These are phyloP conservation scores for Persicaria maculosa DNA, from an alignment of 148 eudicot species.

Conservation along the genomic window DNA sequence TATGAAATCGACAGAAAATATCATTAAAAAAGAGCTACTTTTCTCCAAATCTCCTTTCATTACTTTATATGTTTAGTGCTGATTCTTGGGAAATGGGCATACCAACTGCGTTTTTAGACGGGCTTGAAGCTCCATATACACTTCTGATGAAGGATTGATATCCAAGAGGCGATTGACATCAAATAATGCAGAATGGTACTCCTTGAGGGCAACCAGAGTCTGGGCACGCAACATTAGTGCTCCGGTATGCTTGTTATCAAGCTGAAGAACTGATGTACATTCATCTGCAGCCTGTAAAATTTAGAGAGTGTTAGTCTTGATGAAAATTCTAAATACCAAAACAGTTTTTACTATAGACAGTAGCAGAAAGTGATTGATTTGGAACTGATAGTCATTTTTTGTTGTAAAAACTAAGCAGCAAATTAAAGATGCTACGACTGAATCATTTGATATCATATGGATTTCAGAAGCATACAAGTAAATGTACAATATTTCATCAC, in stretches of 20 bases:
- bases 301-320: constrained; percentile 10
- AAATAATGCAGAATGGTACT: constrained; percentile 81
- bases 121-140: constrained; percentile 69
- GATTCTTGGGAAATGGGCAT: constrained; percentile 19
- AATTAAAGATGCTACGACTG: neutral
- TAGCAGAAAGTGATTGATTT: neutral
- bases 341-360: neutral
- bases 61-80: neutral
- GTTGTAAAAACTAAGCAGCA: neutral
- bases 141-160: constrained; percentile 81
- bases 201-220: constrained; percentile 81
- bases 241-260: constrained; percentile 80
- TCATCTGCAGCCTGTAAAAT: constrained; percentile 76
- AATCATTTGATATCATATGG: neutral
- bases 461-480: neutral
- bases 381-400: neutral
- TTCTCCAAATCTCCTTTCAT: neutral
- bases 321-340: neutral
- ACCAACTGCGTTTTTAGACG: constrained; percentile 89
- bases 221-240: constrained; percentile 96
- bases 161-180: constrained; percentile 88
- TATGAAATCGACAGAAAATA: neutral
- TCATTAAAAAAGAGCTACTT: neutral
- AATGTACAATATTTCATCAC: neutral
- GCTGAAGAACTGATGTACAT: constrained; percentile 89